phyloP scores from a whole-genome alignment of 2,329 filamentous ascomycete genomes.

The Teratosphaeria nubilosa region DNA sequence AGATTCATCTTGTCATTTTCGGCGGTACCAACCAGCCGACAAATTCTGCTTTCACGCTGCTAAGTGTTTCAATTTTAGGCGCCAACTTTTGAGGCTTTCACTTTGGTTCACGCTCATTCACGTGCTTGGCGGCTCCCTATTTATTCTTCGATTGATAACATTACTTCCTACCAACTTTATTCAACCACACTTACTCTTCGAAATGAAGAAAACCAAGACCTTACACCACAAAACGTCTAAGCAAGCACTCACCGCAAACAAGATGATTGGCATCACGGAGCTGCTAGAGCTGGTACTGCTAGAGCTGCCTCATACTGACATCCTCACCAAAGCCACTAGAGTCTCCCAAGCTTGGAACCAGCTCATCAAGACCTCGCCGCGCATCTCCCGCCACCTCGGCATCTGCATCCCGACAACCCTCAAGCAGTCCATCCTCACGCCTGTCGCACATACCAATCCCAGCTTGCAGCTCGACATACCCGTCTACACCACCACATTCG shows the following conservation, averaged over 20 bases:
- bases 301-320: background rate
- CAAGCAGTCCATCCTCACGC: background rate
- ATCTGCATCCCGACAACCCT: background rate
- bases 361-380: background rate
- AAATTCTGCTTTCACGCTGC: too few species aligned
- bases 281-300: background rate
- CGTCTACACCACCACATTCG: background rate
- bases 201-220: too few species aligned
- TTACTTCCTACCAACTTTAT: background rate
- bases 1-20: too few species aligned
- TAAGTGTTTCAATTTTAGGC: too few species aligned
- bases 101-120: background rate
- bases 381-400: background rate
- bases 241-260: background rate
- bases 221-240: background rate
- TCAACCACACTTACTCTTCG: too few species aligned
- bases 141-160: background rate
- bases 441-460: background rate
- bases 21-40: too few species aligned
- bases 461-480: background rate
- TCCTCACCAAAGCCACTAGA: background rate
- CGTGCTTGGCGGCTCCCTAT: background rate
- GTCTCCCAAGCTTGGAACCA: background rate
- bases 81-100: background rate
- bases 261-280: background rate